Conservation (phyloP, 2,329 filamentous ascomycete species). For the Xylaria sp. region DNA sequence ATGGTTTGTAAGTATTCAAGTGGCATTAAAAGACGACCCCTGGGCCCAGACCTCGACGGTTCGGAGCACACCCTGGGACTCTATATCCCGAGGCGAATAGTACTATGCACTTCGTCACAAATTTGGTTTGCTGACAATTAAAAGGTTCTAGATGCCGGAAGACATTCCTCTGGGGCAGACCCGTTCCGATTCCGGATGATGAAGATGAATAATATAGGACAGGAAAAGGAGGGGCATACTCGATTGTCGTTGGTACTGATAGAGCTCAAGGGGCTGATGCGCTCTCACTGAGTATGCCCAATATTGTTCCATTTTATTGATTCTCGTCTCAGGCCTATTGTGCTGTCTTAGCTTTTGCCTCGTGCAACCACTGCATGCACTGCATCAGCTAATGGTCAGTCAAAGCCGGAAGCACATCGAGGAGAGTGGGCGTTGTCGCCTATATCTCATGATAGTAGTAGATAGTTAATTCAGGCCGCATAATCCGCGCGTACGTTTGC, state of each 20-base stretch:
- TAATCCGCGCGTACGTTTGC: too few species aligned
- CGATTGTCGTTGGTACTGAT: background rate
- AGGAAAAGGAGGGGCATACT: background rate
- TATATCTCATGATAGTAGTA: too few species aligned
- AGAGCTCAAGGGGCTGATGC: background rate
- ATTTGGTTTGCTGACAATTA: background rate
- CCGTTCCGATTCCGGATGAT: background rate
- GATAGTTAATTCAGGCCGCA: background rate
- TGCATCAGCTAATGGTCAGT: background rate
- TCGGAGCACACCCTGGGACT: too few species aligned
- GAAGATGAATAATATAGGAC: background rate
- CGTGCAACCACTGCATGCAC: background rate
- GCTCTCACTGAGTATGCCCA: background rate
- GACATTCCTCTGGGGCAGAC: background rate
- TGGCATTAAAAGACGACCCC: background rate
- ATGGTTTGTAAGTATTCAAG: constrained; percentile 14
- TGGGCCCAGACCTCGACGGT: too few species aligned
- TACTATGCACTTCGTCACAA: background rate
- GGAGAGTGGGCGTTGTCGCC: background rate
- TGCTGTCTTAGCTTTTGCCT: background rate
- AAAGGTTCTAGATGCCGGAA: background rate
- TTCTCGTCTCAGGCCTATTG: background rate
- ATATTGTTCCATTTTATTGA: background rate
- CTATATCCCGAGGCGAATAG: too few species aligned
- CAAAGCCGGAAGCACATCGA: background rate